Evolutionary conservation across 495 filamentous ascomycete genomes (phyloP).

Genomic region (Mycothermus thermophilus): DNA sequence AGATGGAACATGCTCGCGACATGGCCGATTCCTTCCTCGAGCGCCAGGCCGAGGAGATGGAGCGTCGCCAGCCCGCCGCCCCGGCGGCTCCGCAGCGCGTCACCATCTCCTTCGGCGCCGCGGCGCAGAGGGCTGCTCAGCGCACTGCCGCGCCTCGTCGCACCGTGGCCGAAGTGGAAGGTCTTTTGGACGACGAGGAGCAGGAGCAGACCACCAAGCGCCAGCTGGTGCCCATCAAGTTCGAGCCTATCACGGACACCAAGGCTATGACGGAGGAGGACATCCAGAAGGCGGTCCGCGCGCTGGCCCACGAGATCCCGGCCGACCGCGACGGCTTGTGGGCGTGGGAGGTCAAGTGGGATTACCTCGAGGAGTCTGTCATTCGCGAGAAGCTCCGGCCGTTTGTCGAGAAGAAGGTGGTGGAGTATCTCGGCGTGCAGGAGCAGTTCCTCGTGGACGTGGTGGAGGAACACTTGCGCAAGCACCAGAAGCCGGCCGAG

Average conservation of each 20-base stretch:
- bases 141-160: conserved; percentile 52
- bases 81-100: conserved; percentile 68
- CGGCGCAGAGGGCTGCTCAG: conserved; percentile 66
- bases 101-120: conserved; percentile 84
- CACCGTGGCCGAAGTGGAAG: conserved; percentile 86
- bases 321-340: conserved; percentile 76
- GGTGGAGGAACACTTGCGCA: conserved; percentile 74
- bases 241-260: conserved; percentile 57
- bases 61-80: conserved; percentile 42
- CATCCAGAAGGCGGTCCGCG: conserved; percentile 58
- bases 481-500: conserved; percentile 60
- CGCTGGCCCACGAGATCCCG: conserved; percentile 82
- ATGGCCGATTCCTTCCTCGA: conserved; percentile 92
- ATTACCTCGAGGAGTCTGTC: conserved; percentile 74
- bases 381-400: conserved; percentile 79
- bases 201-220: conserved; percentile 60
- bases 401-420: conserved; percentile 95
- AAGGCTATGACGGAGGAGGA: conserved; percentile 71
- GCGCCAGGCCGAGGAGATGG: conserved; percentile 74
- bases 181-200: conserved; percentile 85
- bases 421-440: conserved; percentile 91
- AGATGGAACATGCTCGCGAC: conserved; percentile 64
- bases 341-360: conserved; percentile 87
- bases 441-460: conserved; percentile 92
- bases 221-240: conserved; percentile 82